phyloP scores from a whole-genome alignment of 345 rosid genomes.

The Gossypium mustelinum region DNA sequence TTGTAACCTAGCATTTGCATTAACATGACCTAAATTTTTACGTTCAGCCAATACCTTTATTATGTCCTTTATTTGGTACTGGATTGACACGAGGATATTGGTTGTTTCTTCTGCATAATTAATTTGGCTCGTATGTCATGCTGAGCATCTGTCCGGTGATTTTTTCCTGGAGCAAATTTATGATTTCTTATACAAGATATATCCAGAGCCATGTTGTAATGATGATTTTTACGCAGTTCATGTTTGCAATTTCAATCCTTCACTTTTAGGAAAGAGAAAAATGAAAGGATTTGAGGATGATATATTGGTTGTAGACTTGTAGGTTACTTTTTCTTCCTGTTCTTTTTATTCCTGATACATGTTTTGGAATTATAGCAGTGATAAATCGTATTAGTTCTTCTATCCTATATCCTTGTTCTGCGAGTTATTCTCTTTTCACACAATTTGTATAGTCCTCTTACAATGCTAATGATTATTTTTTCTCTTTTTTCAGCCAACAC shows the following conservation, averaged over 20 bases:
- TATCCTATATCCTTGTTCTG: neutral
- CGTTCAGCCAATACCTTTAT: neutral
- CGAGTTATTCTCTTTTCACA: neutral
- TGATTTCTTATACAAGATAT: neutral
- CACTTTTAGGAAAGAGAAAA: neutral
- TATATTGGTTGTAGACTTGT: neutral
- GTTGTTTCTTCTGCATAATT: neutral
- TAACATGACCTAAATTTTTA: neutral
- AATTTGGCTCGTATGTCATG: neutral
- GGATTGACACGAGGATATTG: neutral
- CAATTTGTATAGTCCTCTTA: neutral
- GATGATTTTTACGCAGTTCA: neutral
- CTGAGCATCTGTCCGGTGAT: neutral
- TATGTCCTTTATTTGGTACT: neutral
- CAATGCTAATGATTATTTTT: conserved; percentile 4
- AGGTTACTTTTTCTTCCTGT: neutral
- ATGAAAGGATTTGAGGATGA: neutral
- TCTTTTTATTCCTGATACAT: neutral
- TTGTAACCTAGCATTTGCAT: neutral
- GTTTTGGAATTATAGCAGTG: neutral
- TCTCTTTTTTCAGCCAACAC: conserved; percentile 63
- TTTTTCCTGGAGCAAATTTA: neutral
- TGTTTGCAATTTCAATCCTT: neutral
- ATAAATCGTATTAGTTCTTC: neutral
- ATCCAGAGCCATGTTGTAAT: neutral